These are phyloP conservation scores for Escallonia rubra DNA, from an alignment of 129 eudicot genomes.

Conservation along the genomic window DNA sequence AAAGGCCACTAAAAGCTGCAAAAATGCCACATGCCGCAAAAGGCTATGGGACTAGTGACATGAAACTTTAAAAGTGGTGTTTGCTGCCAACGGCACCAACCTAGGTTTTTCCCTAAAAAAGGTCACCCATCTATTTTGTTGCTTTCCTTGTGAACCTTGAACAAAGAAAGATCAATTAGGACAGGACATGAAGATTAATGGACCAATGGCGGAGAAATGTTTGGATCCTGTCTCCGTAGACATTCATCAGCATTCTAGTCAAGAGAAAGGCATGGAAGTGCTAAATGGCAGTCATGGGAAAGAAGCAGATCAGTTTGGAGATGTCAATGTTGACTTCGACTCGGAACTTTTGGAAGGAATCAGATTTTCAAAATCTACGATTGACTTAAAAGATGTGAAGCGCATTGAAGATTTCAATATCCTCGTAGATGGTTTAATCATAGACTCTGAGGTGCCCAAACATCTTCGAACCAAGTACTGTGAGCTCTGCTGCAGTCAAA, in stretches of 20 bases:
- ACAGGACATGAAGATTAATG: constrained; percentile 1
- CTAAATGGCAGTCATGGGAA: background rate
- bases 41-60: too few species aligned
- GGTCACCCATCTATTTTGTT: background rate
- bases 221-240: background rate
- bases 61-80: too few species aligned
- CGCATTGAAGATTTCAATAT: constrained; percentile 41
- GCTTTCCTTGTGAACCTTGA: constrained; percentile 2
- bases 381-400: constrained; percentile 40
- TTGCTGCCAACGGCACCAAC: too few species aligned
- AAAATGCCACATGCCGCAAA: too few species aligned
- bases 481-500: constrained; percentile 60
- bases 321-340: constrained; percentile 13
- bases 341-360: constrained; percentile 35
- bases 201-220: constrained; percentile 6
- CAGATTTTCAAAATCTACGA: constrained; percentile 42
- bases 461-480: constrained; percentile 51
- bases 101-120: too few species aligned
- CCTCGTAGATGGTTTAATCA: constrained; percentile 45
- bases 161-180: constrained; percentile 11
- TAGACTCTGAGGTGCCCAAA: constrained; percentile 55
- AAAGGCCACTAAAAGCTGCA: too few species aligned
- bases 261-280: constrained; percentile 15
- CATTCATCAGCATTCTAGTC: background rate
- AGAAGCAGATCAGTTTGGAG: constrained; percentile 30